Evolutionary conservation across 441 rosid genomes (phyloP), one percentile per base, ranked within the genome.

Genomic region (Eugenia klotzschiana): DNA sequence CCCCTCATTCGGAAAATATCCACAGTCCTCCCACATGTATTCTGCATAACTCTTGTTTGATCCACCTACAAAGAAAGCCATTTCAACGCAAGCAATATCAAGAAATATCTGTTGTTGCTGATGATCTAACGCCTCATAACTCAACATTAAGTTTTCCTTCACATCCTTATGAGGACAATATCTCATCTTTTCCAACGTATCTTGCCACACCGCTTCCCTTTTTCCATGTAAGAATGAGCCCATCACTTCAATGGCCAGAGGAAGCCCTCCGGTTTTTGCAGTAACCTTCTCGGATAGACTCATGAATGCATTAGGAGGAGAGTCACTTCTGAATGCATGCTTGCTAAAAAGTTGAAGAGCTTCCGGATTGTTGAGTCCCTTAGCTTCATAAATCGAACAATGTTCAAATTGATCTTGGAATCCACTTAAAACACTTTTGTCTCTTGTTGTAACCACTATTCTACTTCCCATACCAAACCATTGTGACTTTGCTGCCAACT

Each of bases 1-100:
- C 2, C 33, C 33, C 9, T 26, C 33, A 5, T 57, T 0, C 0
- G 16, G 69, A 57, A 25, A 57, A 25, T 2, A 25, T 25, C 8
- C 0, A 0, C 4, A 25, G 9, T 57, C 69, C 3, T 57, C 9
- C 69, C 20, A 57, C 69, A 57, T 12, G 33, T 56, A 25, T 12
- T 25, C 0, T 25, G 4, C 60, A 11, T 5, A 0, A 0, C 16
- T 56, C 8, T 10, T 25, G 2, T 2, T 2, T 25, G 25, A 4
- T 12, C 64, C 4, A 0, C 0, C 2, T 54, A 23, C 26, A 22
- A 9, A 46, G 11, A 43, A 46, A 2, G 0, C 0, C 13, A 0
- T 10, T 2, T 9, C 50, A 10, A 54, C 8, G 13, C 58, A 54
- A 23, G 27, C 27, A 23, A 54, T 23, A 23, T 54, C 27, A 54